Conservation (phyloP, 1,284 basidiomycete genomes). For the Fomitopsis schrenkii region DNA sequence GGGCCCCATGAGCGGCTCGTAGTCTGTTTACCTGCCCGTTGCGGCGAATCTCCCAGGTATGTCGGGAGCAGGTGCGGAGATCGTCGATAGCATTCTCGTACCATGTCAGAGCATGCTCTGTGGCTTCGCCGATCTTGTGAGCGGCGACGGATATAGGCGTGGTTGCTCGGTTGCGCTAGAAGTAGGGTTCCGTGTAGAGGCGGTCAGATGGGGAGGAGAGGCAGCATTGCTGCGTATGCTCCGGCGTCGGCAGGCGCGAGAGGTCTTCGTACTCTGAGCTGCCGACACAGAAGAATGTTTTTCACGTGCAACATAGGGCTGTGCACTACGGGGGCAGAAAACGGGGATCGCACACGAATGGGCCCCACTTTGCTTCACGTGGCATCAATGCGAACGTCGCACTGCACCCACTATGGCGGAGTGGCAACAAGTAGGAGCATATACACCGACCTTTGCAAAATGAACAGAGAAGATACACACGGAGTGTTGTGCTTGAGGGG, state of each 20-base stretch:
- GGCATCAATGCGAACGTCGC: no score
- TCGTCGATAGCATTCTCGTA: neutral
- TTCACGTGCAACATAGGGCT: no score
- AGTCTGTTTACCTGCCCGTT: neutral
- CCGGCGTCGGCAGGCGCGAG: neutral
- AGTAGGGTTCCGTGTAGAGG: neutral
- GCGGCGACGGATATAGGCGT: neutral
- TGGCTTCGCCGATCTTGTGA: neutral
- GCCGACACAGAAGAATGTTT: no score
- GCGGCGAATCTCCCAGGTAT: neutral
- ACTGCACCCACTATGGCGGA: no score
- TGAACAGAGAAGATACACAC: no score
- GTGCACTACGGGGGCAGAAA: no score
- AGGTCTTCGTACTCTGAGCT: neutral
- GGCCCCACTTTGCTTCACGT: no score
- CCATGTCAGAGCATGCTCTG: neutral
- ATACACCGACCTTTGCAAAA: no score
- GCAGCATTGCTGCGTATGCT: neutral
- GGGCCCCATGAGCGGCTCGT: neutral
- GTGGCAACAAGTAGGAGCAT: no score
- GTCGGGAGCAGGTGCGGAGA: neutral
- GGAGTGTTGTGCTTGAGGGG: no score
- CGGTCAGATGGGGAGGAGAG: neutral
- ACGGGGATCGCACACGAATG: no score
- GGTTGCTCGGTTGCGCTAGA: neutral